Conservation (phyloP, 2,329 filamentous ascomycete genomes). For the Hymenoscyphus fraxineus region DNA sequence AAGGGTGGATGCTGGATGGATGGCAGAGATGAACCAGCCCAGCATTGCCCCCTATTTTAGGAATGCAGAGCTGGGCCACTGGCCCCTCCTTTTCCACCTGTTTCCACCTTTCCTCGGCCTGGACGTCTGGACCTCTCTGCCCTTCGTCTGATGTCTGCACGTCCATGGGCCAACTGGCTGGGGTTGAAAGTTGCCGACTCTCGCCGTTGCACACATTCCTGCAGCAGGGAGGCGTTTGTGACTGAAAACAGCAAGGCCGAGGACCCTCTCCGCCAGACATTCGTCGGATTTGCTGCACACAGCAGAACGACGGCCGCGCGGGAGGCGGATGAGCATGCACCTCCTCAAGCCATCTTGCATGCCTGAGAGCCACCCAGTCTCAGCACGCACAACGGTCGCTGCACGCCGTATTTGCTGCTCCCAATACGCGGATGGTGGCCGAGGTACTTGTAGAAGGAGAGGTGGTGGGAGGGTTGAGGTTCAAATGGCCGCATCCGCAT, state of each 20-base stretch:
- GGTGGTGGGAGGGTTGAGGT: not conserved
- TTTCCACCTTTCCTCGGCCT: constrained; percentile 1
- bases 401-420: not conserved
- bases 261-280: not conserved
- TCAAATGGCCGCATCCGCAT: no score
- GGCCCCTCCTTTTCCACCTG: constrained; percentile 2
- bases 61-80: not conserved
- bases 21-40: not conserved
- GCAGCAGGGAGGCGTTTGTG: not conserved
- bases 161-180: not conserved
- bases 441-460: not conserved
- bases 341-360: not conserved
- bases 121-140: no score
- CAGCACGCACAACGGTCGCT: not conserved
- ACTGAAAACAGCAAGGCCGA: constrained; percentile 1
- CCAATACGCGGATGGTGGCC: not conserved
- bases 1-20: not conserved
- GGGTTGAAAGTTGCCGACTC: not conserved
- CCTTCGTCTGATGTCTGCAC: not conserved
- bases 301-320: not conserved
- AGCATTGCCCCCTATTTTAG: not conserved
- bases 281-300: not conserved
- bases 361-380: not conserved
- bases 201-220: constrained; percentile 1
- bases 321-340: not conserved